Conservation (phyloP, 306 rosid genomes). For the Castanea sativa region DNA sequence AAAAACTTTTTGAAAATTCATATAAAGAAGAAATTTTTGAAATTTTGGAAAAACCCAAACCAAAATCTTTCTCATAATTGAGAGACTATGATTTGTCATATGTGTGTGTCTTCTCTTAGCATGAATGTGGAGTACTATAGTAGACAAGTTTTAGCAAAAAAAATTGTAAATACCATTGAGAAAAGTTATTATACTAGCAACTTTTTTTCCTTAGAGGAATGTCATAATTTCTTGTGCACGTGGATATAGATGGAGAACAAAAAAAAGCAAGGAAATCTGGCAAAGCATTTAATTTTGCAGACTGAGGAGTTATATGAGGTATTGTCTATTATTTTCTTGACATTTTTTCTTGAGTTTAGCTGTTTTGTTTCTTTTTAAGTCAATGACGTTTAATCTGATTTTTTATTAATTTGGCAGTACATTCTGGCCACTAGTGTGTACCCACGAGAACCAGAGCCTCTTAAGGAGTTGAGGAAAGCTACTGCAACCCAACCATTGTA, state of each 20-base stretch:
- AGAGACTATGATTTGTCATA: no score
- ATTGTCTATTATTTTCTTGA: not conserved
- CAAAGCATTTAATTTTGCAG: constrained; percentile 31
- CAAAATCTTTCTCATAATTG: no score
- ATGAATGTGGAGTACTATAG: no score
- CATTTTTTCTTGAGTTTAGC: not conserved
- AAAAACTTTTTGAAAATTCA: no score
- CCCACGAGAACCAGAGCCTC: constrained; percentile 52
- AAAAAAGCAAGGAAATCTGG: constrained; percentile 5
- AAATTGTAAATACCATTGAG: no score
- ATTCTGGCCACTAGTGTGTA: constrained; percentile 59
- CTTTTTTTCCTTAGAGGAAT: not conserved
- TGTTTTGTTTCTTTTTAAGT: not conserved
- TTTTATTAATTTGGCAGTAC: constrained; percentile 29
- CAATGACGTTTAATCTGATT: not conserved
- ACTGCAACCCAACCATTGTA: constrained; percentile 43
- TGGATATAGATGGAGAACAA: constrained; percentile 35
- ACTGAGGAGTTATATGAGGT: constrained; percentile 35
- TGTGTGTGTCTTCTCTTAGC: no score
- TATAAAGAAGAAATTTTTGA: no score
- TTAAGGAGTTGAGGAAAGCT: constrained; percentile 49
- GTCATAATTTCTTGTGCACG: not conserved
- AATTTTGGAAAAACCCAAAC: no score
- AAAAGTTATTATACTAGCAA: no score
- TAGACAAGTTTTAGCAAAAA: no score